Evolutionary conservation across 345 rosid genomes (phyloP).

Genomic region (Gossypium rotundifolium): DNA sequence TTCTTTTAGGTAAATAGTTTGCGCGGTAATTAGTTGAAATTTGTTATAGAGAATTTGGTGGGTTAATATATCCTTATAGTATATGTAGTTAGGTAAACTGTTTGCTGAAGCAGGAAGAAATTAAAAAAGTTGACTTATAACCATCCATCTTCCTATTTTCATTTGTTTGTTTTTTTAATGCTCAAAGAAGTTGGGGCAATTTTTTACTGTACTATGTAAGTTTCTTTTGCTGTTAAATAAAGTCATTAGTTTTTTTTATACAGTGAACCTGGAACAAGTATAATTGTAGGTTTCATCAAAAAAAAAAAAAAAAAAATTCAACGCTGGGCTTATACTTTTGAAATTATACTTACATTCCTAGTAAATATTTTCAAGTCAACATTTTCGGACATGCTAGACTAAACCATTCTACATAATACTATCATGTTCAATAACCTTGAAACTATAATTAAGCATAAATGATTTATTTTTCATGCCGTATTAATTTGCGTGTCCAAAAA

Average conservation of each 20-base stretch:
- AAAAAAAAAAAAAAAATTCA: too few relatives aligned
- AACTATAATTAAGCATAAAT: too few relatives aligned
- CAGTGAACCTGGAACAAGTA: not conserved
- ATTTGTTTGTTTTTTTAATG: not conserved
- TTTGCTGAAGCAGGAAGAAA: slow-evolving; percentile 1
- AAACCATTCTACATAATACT: too few relatives aligned
- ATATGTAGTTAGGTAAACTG: slow-evolving; percentile 2
- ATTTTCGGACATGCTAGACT: too few relatives aligned
- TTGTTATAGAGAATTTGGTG: not conserved
- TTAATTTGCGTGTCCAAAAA: too few relatives aligned
- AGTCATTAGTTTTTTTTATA: not conserved
- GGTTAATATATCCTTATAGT: not conserved
- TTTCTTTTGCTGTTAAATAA: not conserved
- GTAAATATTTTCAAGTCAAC: too few relatives aligned
- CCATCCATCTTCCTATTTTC: not conserved
- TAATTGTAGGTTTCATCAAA: too few relatives aligned
- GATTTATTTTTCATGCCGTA: too few relatives aligned
- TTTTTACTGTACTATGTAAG: not conserved
- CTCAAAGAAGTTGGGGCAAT: slow-evolving; percentile 1
- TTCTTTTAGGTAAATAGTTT: not conserved
- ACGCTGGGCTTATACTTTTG: too few relatives aligned
- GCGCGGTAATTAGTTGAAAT: not conserved
- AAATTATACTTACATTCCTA: too few relatives aligned
- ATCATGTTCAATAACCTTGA: too few relatives aligned
- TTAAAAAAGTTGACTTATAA: not conserved